phyloP scores from a whole-genome alignment of 1,139 yeast genomes.

The Candida mesenterica region DNA sequence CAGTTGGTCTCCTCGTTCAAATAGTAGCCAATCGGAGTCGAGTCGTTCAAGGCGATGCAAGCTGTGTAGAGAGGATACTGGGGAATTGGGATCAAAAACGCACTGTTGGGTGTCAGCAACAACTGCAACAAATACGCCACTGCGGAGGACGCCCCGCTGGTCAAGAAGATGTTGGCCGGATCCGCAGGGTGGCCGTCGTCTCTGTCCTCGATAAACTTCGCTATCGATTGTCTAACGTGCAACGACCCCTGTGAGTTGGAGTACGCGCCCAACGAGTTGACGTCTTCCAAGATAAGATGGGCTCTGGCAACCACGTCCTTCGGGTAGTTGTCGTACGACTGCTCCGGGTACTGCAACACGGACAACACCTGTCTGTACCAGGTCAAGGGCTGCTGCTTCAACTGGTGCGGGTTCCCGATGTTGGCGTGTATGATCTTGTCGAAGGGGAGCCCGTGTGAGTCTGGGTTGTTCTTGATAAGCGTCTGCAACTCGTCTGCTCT shows the following conservation, averaged over 20 bases:
- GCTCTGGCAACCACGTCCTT: conserved; percentile 77
- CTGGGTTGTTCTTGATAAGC: conserved; percentile 43
- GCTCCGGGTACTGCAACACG: conserved; percentile 76
- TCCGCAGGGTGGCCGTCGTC: conserved; percentile 64
- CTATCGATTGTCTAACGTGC: conserved; percentile 70
- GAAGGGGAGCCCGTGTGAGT: conserved; percentile 71
- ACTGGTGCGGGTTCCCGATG: conserved; percentile 96
- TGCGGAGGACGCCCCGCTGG: conserved; percentile 93
- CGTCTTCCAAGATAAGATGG: conserved; percentile 49
- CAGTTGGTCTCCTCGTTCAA: conserved; percentile 78
- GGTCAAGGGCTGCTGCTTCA: conserved; percentile 91
- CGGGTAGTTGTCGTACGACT: conserved; percentile 46
- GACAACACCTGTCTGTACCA: conserved; percentile 91
- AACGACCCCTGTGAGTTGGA: conserved; percentile 88
- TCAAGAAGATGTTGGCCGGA: conserved; percentile 73
- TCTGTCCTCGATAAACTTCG: conserved; percentile 71
- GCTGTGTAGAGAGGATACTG: conserved; percentile 98
- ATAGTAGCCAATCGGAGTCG: conserved; percentile 82
- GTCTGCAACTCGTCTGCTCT: conserved; percentile 81
- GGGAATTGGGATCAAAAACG: conserved; percentile 93
- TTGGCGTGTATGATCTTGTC: conserved; percentile 78
- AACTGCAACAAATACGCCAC: conserved; percentile 74
- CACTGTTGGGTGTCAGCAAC: conserved; percentile 62
- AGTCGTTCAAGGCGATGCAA: conserved; percentile 75
- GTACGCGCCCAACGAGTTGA: conserved; percentile 91